Conservation (phyloP, 257 asterid species). For the Mitragyna speciosa region DNA sequence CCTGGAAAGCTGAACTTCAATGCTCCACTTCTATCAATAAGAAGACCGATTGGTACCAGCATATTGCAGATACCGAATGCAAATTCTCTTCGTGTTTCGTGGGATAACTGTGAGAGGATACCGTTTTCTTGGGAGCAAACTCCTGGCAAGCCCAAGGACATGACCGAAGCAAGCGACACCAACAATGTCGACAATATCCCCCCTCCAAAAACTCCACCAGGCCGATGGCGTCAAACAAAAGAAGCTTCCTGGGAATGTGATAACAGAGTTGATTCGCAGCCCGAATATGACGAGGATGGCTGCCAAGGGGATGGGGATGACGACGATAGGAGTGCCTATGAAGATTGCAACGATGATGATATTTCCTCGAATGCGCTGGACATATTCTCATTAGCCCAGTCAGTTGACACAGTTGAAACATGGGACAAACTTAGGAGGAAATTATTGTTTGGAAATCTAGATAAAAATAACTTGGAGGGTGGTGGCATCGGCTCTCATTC, state of each 20-base stretch:
- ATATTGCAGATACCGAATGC: conserved; percentile 2
- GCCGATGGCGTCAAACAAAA: conserved; percentile 37
- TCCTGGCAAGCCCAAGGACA: conserved; percentile 72
- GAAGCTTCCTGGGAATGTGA: not conserved
- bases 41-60: conserved; percentile 34
- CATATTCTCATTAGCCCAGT: conserved; percentile 63
- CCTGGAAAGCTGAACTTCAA: conserved; percentile 58
- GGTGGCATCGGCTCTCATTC: conserved; percentile 11
- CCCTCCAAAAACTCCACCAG: conserved; percentile 56
- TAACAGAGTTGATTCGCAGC: not conserved
- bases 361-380: conserved; percentile 52
- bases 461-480: not conserved
- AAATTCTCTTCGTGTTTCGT: conserved; percentile 15
- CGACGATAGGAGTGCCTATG: not conserved
- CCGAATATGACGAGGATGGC: conserved; percentile 14
- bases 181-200: conserved; percentile 1
- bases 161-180: not conserved
- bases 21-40: conserved; percentile 63
- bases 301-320: conserved; percentile 28
- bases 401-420: conserved; percentile 25
- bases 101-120: conserved; percentile 38
- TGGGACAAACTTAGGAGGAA: conserved; percentile 19
- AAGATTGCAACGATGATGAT: conserved; percentile 4
- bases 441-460: not conserved
- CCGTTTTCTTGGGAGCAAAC: conserved; percentile 82